These are phyloP conservation scores for Pezicula rhizophila DNA, from an alignment of 2,329 filamentous ascomycete genomes.

Conservation along the genomic window DNA sequence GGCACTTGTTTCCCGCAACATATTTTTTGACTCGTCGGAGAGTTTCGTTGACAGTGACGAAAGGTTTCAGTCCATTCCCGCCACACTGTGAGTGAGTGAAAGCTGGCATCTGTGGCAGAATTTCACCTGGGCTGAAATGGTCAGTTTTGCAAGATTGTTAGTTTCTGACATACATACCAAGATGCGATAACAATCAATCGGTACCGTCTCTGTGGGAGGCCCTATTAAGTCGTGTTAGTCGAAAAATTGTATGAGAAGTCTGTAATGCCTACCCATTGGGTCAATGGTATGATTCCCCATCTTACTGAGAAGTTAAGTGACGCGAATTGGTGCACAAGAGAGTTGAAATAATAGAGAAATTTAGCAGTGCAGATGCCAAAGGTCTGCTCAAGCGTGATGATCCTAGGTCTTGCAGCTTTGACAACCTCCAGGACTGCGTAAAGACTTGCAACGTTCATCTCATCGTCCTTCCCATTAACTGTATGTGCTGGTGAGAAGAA, in stretches of 20 bases:
- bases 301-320: conserved; percentile 61
- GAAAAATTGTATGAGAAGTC: neutral
- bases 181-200: conserved; percentile 52
- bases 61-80: conserved; percentile 30
- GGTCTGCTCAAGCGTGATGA: conserved; percentile 77
- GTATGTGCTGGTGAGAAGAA: conserved; percentile 71
- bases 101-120: conserved; percentile 57
- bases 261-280: conserved; percentile 33
- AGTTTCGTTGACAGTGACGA: conserved; percentile 36
- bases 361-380: conserved; percentile 54
- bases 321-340: conserved; percentile 59
- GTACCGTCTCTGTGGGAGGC: conserved; percentile 19
- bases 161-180: conserved; percentile 18
- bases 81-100: conserved; percentile 49
- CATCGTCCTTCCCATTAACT: conserved; percentile 48
- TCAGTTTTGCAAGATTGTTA: neutral
- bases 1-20: neutral
- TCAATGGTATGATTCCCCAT: conserved; percentile 55
- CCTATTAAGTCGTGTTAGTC: conserved; percentile 9
- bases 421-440: conserved; percentile 51
- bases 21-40: conserved; percentile 5
- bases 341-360: conserved; percentile 50
- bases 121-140: conserved; percentile 56
- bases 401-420: conserved; percentile 51
- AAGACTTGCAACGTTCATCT: conserved; percentile 58